Conservation (phyloP, 2,329 filamentous ascomycete species). For the Nannizziopsis barbatae region DNA sequence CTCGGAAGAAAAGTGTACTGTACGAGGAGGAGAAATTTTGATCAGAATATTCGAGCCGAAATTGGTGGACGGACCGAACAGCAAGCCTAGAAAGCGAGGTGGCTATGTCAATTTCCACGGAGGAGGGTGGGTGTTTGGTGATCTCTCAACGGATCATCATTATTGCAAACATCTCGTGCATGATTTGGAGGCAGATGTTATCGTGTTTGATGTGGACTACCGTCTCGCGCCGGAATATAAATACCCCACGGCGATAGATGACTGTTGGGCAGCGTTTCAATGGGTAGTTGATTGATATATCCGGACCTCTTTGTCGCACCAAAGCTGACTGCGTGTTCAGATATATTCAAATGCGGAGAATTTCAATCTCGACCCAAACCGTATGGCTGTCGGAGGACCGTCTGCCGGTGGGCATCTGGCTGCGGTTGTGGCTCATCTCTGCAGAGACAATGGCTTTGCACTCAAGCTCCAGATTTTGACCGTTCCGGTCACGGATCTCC, state of each 20-base stretch:
- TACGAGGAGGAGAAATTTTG: slow-evolving; percentile 31
- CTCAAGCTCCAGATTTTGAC: slow-evolving; percentile 29
- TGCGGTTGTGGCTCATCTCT: slow-evolving; percentile 31
- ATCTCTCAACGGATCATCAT: slow-evolving; percentile 29
- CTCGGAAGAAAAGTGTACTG: slow-evolving; percentile 32
- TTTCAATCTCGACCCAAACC: slow-evolving; percentile 27
- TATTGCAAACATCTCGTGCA: slow-evolving; percentile 34
- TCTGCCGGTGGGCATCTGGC: slow-evolving; percentile 34
- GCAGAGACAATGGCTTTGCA: slow-evolving; percentile 28
- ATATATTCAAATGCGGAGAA: slow-evolving; percentile 25
- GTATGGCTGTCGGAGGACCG: slow-evolving; percentile 30
- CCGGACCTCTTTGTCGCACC: background rate
- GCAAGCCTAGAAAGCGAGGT: slow-evolving; percentile 24
- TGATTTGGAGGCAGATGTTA: slow-evolving; percentile 28
- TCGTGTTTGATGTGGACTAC: slow-evolving; percentile 38
- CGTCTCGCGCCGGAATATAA: slow-evolving; percentile 32
- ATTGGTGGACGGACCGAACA: slow-evolving; percentile 19
- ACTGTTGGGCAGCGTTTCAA: slow-evolving; percentile 32
- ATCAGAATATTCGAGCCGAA: slow-evolving; percentile 33
- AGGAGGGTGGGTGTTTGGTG: slow-evolving; percentile 37
- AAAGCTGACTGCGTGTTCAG: slow-evolving; percentile 16
- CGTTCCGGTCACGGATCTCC: slow-evolving; percentile 30
- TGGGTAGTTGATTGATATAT: slow-evolving; percentile 23
- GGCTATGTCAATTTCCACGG: slow-evolving; percentile 36
- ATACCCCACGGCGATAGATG: slow-evolving; percentile 30